Conservation (phyloP, 768 basidiomycete genomes). For the Serendipita indica region DNA sequence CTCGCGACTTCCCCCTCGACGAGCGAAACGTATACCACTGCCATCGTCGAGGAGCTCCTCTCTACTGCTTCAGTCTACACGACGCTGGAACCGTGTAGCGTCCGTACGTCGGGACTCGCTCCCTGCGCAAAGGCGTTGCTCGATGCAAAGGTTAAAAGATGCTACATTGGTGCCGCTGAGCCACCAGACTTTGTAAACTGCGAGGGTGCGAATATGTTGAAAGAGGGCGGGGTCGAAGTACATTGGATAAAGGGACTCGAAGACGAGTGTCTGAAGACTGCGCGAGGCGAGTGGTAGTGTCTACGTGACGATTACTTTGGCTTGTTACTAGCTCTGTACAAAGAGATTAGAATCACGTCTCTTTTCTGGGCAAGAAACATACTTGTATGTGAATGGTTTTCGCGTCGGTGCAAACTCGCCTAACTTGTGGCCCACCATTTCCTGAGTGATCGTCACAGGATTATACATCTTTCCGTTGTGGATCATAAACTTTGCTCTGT, state of each 20-base stretch:
- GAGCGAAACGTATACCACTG: neutral
- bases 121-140: conserved; percentile 81
- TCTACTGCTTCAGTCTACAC: conserved; percentile 67
- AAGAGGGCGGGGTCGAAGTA: conserved; percentile 56
- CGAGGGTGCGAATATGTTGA: conserved; percentile 65
- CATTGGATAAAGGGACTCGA: conserved; percentile 64
- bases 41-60: conserved; percentile 36
- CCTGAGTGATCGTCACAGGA: conserved; percentile 77
- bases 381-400: neutral
- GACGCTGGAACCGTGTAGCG: conserved; percentile 91
- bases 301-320: neutral
- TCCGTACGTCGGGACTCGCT: conserved; percentile 70
- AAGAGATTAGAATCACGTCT: neutral
- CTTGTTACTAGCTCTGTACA: neutral
- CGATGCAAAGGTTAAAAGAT: conserved; percentile 48
- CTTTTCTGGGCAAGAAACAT: neutral
- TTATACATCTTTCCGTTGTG: conserved; percentile 88
- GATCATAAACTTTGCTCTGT: conserved; percentile 73
- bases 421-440: conserved; percentile 98
- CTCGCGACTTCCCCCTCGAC: conserved; percentile 18
- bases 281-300: conserved; percentile 36
- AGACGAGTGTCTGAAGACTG: conserved; percentile 63
- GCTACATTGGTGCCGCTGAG: conserved; percentile 80
- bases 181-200: conserved; percentile 91
- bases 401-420: conserved; percentile 89